Percentiles rank a stretch among this genome's conserved stretches.
phyloP scores from a whole-genome alignment of 306 rosid genomes.

The Medicago ruthenica region DNA sequence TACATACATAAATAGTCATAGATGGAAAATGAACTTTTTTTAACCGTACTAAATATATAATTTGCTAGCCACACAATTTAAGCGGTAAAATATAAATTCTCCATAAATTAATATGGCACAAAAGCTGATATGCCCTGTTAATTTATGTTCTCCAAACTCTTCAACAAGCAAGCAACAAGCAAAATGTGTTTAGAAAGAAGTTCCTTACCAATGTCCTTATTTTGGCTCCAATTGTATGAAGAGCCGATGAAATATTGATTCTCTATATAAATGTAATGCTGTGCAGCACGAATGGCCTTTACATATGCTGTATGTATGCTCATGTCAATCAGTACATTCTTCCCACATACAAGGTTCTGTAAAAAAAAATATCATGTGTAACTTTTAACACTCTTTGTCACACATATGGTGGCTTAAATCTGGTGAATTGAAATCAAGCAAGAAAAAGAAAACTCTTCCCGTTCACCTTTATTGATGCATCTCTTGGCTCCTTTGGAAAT shows the following conservation, averaged over 20 bases:
- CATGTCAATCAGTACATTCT: slow-evolving; percentile 97
- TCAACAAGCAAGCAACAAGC: slow-evolving; percentile 38
- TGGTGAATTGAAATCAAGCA: slow-evolving; percentile 25
- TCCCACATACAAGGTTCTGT: slow-evolving; percentile 93
- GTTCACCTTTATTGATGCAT: slow-evolving; percentile 71
- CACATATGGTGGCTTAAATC: slow-evolving; percentile 13
- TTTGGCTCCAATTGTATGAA: slow-evolving; percentile 81
- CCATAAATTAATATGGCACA: not conserved
- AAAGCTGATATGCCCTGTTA: not conserved
- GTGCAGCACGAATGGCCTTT: slow-evolving; percentile 96
- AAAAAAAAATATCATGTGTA: slow-evolving; percentile 1
- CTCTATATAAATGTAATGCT: slow-evolving; percentile 91
- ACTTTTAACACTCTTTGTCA: slow-evolving; percentile 37
- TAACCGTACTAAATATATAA: not conserved
- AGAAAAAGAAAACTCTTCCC: slow-evolving; percentile 38
- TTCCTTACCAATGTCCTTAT: slow-evolving; percentile 76
- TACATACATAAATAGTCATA: not conserved
- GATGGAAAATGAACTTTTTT: not conserved
- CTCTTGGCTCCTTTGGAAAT: slow-evolving; percentile 86
- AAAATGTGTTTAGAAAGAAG: slow-evolving; percentile 20
- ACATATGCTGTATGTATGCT: slow-evolving; percentile 97
- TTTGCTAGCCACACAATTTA: not conserved
- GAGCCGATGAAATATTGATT: slow-evolving; percentile 97
- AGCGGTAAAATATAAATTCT: not conserved
- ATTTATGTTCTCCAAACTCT: slow-evolving; percentile 9